Base-by-base conservation (phyloP, 495 filamentous ascomycete genomes). In the Cercophora samala region DNA sequence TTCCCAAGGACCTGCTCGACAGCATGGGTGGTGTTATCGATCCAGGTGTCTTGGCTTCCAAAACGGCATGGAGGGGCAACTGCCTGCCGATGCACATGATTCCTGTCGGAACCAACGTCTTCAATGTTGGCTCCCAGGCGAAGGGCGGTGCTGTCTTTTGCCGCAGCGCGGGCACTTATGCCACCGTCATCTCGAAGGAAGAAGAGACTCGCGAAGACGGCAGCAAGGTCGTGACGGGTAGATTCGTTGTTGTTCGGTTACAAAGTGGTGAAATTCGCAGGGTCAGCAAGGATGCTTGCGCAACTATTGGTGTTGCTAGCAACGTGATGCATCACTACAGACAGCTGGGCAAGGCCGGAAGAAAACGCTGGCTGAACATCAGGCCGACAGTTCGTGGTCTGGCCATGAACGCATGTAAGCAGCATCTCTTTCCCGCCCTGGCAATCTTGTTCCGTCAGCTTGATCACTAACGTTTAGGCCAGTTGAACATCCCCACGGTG, bases 401-500 rank as follows among this genome's bases (percentile, higher is more conserved):
- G 72, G 95, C 95, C 21, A 99, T 99, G 95, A 99, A 99, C 78
- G 93, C 93, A 67, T 84, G 89, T 90, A 79, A 73, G 85, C 78
- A 37, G 52, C 46, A 46, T 13, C 37, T 8, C 24, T 42, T 55
- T 19, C 26, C 37, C 25, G n/a, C 22, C 25, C 42, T 18, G 59
- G 56, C 26, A 26, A 60, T 46, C n/a, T 8, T 23, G 65, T 66
- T 17, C 58, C 46, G n/a, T 19, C 21, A 22, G 46, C 19, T 67
- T 60, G 37, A 53, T 53, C 59, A 58, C 79, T 83, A 66, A 84
- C 68, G 23, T 29, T 19, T 15, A 2, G 3, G 29, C 26, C 58
- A 87, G 86, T 81, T 68, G 96, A 99, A 70, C 95, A 99, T 86
- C 93, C 95, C 71, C 95, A 99, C 79, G 95, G 95, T 85, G 95